Base-by-base conservation (phyloP, 1,284 basidiomycete species). In the Malassezia furfur region DNA sequence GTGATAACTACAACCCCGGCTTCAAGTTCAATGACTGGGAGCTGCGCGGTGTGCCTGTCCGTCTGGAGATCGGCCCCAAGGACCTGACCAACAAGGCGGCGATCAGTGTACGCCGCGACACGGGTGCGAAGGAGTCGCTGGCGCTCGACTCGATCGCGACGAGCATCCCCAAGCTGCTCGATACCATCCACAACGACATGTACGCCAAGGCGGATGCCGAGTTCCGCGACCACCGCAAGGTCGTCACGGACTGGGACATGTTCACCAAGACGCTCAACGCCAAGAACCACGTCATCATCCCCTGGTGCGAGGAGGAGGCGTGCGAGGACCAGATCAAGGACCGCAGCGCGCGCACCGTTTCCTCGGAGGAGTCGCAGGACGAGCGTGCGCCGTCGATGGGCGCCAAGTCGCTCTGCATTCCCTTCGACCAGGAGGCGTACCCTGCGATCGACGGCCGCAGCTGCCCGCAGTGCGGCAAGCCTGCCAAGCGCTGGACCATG, bases 1-100 rank as follows among this genome's bases (percentile, higher is more conserved):
- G 93, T 52, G 93, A 96, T 17, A 89, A 87, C 25, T 94, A 98
- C 78, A 96, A 90, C 46, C 93, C 93, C 14, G 93, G 93, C 41
- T 98, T 86, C 80, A 99, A 98, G 79, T 99, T 96, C 80, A 96
- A 96, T 76, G 89, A 96, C 75, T 96, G 93, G 91, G 94, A 99
- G 79, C 85, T 74, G 53, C 65, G 72, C 15, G 94, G 94, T 76
- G 90, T 96, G 31, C 94, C 93, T 21, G 80, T 99, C 56, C 88
- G 93, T 63, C 84, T 99, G 64, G 94, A 99, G 78, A 85, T 98
- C 63, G 94, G 93, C 11, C 93, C 93, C 50, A 85, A 87, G 63
- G 93, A 99, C 77, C 80, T 98, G 62, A 82, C 82, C 52, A 88
- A 89, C 78, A 77, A 84, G 58, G 84, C 91, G 70, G 87, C 87